Evolutionary conservation across 2,329 filamentous ascomycete genomes (phyloP), one percentile per base, ranked within the genome.

Genomic region (Zasmidium angulare): DNA sequence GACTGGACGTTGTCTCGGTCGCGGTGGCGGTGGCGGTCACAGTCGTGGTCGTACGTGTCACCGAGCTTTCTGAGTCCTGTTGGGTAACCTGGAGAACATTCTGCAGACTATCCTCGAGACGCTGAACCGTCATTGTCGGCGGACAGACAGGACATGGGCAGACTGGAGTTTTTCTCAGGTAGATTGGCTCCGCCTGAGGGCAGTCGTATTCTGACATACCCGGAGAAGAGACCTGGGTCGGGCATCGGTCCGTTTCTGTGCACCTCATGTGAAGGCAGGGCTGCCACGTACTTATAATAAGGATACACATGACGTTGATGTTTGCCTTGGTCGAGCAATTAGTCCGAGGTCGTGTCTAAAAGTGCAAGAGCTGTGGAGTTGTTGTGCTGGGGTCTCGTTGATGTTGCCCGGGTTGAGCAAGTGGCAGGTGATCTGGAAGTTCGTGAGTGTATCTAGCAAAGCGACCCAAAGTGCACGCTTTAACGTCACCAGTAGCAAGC

Each of bases 231-330:
- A 63, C 52, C n/a, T 55, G 51, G 9, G 47, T 56, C 46, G 55
- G 53, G 60, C 63, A 65, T 20, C 55, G 55, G 31, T 61, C 60
- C 24, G 57, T 53, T 2, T 53, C 48, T 20, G 63, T 65, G 40
- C 53, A 53, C 31, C 58, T 55, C 46, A 50, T 54, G 46, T 65
- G 63, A 23, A 53, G 53, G 53, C 63, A 65, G 48, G 58, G 9
- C 3, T 19, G 53, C 60, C 63, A 63, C 29, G 58, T 52, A 40
- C 60, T 46, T 7, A 63, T 53, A 21, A 55, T 58, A 46, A 65
- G 53, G 53, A 65, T 63, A 31, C 63, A 65, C 63, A 65, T 65
- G n/a, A 26, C 7, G 49, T 24, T 51, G 49, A 14, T 51, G 49
- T 29, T 29, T 29, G 26, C 11, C 26, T 29, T 29, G 26, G 6